These are phyloP conservation scores for Paraconiothyrium brasiliense DNA, from an alignment of 2,329 filamentous ascomycete species.

Conservation along the genomic window DNA sequence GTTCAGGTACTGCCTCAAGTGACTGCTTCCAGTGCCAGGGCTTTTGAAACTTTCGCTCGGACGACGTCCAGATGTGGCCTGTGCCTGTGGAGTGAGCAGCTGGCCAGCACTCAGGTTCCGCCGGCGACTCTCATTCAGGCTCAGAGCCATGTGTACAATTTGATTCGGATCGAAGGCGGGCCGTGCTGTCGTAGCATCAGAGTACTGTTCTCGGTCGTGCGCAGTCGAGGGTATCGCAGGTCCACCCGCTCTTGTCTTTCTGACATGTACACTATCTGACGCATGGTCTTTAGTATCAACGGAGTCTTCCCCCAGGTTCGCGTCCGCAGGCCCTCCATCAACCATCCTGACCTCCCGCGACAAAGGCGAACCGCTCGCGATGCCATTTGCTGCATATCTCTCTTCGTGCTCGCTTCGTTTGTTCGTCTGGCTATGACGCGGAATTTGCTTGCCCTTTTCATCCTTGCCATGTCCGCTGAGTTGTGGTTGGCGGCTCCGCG, in stretches of 20 bases:
- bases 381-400: conserved; percentile 28
- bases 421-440: conserved; percentile 41
- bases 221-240: conserved; percentile 18
- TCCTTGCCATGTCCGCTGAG: conserved; percentile 40
- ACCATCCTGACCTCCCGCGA: conserved; percentile 28
- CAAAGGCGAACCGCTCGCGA: conserved; percentile 31
- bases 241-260: conserved; percentile 30
- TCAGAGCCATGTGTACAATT: conserved; percentile 92
- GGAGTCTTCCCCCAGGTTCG: conserved; percentile 16
- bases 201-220: conserved; percentile 19
- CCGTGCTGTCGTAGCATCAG: conserved; percentile 36
- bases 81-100: conserved; percentile 61
- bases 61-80: conserved; percentile 54
- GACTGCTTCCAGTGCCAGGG: conserved; percentile 60
- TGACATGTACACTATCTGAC: conserved; percentile 28
- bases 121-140: conserved; percentile 81
- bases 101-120: conserved; percentile 68
- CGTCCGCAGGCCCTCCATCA: conserved; percentile 18
- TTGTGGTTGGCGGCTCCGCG: conserved; percentile 38
- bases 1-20: conserved; percentile 74
- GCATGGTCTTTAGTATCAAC: conserved; percentile 17
- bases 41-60: conserved; percentile 51
- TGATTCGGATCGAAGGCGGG: conserved; percentile 82
- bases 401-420: conserved; percentile 46
- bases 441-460: conserved; percentile 50